These are phyloP conservation scores for Penicillium sp. DNA, from an alignment of 2,329 filamentous ascomycete genomes.

Conservation along the genomic window DNA sequence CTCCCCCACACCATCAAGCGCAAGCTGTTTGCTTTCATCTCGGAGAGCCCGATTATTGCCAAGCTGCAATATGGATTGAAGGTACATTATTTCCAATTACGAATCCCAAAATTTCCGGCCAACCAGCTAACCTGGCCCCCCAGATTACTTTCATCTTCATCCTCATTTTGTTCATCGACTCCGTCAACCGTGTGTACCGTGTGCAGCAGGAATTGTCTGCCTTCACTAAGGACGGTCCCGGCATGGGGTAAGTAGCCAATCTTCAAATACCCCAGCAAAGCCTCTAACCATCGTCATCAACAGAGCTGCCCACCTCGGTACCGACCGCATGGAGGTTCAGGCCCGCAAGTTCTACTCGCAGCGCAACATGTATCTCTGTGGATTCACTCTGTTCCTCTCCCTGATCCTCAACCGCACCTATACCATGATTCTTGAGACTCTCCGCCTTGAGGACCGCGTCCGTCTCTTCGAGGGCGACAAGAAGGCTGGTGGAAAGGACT, in stretches of 20 bases:
- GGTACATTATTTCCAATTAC: slow-evolving; percentile 44
- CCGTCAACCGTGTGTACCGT: slow-evolving; percentile 92
- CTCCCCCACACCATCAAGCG: slow-evolving; percentile 84
- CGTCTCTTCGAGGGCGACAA: slow-evolving; percentile 74
- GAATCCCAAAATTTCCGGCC: not conserved
- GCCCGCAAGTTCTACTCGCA: slow-evolving; percentile 99
- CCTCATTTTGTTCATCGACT: slow-evolving; percentile 95
- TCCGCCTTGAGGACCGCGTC: slow-evolving; percentile 88
- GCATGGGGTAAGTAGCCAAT: slow-evolving; percentile 50
- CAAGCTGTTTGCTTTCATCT: slow-evolving; percentile 94
- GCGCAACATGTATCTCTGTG: slow-evolving; percentile 99
- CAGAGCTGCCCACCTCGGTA: slow-evolving; percentile 73
- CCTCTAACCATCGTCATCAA: slow-evolving; percentile 23
- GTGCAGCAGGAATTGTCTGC: slow-evolving; percentile 85
- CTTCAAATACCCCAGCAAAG: slow-evolving; percentile 11
- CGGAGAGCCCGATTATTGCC: slow-evolving; percentile 77
- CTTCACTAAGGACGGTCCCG: slow-evolving; percentile 62
- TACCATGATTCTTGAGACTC: slow-evolving; percentile 89
- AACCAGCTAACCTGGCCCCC: not conserved
- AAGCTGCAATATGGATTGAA: slow-evolving; percentile 98
- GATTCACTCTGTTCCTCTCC: slow-evolving; percentile 97
- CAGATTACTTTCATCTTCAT: slow-evolving; percentile 98
- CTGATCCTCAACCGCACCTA: slow-evolving; percentile 98
- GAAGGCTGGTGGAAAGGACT: slow-evolving; percentile 62
- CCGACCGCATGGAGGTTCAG: slow-evolving; percentile 96